Conservation (phyloP, 2,329 filamentous ascomycete species). For the Microascus cirrosus region DNA sequence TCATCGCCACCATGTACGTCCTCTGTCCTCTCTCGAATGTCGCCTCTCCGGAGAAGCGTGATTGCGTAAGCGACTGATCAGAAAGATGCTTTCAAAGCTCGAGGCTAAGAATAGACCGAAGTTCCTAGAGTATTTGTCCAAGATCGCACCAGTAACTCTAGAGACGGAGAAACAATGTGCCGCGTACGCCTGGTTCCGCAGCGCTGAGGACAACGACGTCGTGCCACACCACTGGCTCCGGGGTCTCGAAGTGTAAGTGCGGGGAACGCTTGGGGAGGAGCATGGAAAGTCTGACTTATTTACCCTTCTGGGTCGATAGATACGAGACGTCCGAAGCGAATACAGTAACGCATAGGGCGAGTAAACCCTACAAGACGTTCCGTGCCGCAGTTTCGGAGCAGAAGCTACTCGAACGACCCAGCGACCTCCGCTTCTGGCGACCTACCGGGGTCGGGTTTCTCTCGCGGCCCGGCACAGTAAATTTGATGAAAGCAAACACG, state of each 20-base stretch:
- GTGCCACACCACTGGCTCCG: constrained; percentile 8
- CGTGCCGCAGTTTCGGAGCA: constrained; percentile 6
- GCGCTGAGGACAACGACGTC: constrained; percentile 8
- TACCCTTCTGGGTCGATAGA: too few species aligned
- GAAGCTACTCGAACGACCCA: constrained; percentile 6
- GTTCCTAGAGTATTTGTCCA: constrained; percentile 7
- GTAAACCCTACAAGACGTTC: constrained; percentile 9
- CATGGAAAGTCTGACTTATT: too few species aligned
- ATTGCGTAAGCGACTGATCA: constrained; percentile 5
- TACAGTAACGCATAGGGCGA: constrained; percentile 7
- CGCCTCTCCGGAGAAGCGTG: constrained; percentile 6
- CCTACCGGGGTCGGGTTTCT: constrained; percentile 2
- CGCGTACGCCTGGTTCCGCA: constrained; percentile 9
- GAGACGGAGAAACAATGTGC: constrained; percentile 4
- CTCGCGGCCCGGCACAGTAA: neutral
- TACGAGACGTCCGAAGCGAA: constrained; percentile 1
- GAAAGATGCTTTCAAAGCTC: neutral
- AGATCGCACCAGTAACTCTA: constrained; percentile 5
- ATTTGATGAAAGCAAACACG: constrained; percentile 1
- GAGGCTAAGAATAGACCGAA: neutral
- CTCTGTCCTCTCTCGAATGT: constrained; percentile 6
- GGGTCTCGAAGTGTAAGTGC: constrained; percentile 8
- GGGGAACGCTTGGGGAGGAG: neutral
- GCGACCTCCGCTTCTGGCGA: constrained; percentile 8
- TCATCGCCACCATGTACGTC: neutral